A percentile compares a stretch with the other conserved stretches of the same genome.
Conservation (phyloP, 306 rosid species). For the Begonia peltatifolia region DNA sequence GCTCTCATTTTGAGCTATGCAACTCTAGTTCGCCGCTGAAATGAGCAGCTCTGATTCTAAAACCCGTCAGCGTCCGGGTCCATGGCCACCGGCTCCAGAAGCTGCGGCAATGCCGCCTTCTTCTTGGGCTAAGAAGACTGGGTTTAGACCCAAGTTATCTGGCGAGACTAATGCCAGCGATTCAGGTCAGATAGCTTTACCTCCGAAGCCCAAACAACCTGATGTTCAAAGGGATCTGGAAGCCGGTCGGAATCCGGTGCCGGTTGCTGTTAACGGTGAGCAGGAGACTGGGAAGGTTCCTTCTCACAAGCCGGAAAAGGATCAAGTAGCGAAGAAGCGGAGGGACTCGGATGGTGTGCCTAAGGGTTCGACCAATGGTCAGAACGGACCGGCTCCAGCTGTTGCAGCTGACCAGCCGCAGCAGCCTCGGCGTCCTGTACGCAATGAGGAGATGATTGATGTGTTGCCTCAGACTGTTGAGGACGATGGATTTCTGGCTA, state of each 20-base stretch:
- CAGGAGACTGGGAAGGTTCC: constrained; percentile 19
- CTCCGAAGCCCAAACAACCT: constrained; percentile 26
- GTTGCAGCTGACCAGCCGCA: constrained; percentile 19
- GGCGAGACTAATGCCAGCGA: constrained; percentile 70
- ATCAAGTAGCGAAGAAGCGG: constrained; percentile 41
- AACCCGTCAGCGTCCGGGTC: constrained; percentile 54
- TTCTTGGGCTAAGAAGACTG: constrained; percentile 91
- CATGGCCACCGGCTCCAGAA: constrained; percentile 68
- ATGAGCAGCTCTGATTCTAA: constrained; percentile 73
- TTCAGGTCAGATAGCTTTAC: constrained; percentile 46
- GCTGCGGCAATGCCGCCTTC: constrained; percentile 63
- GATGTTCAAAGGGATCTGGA: constrained; percentile 42
- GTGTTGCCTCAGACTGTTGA: constrained; percentile 49
- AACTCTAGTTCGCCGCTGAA: constrained; percentile 6
- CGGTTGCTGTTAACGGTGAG: constrained; percentile 23
- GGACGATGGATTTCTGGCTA: constrained; percentile 43
- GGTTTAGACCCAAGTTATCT: constrained; percentile 85
- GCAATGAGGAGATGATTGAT: constrained; percentile 56
- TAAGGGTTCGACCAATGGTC: constrained; percentile 22
- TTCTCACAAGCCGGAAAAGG: constrained; percentile 22
- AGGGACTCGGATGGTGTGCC: constrained; percentile 59
- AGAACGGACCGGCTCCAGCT: constrained; percentile 30
- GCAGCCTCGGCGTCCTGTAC: constrained; percentile 28
- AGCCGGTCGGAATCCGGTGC: constrained; percentile 31
- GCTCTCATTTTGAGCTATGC: constrained; percentile 18